Evolutionary conservation across 2,329 filamentous ascomycete species (phyloP).

Genomic region (Ascocoryne sarcoides): DNA sequence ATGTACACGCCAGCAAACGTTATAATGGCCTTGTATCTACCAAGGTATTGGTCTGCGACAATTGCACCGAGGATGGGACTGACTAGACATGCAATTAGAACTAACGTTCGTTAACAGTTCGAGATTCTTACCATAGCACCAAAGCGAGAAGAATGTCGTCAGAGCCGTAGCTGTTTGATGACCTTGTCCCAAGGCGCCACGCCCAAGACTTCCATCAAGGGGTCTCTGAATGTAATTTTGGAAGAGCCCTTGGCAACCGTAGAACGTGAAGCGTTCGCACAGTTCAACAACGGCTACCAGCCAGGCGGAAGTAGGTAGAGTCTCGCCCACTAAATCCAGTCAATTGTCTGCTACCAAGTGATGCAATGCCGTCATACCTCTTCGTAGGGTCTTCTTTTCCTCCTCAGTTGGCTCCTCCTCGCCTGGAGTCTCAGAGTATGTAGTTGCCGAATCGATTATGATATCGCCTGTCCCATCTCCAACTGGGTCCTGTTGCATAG

Average conservation of each 20-base stretch:
- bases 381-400: conserved; percentile 10
- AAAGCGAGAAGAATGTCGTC: conserved; percentile 43
- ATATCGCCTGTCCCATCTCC: conserved; percentile 1
- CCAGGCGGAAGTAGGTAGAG: conserved; percentile 10
- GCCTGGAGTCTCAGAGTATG: conserved; percentile 10
- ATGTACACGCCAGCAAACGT: conserved; percentile 38
- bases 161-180: conserved; percentile 46
- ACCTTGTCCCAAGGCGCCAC: conserved; percentile 45
- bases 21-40: conserved; percentile 54
- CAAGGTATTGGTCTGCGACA: conserved; percentile 46
- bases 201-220: conserved; percentile 12
- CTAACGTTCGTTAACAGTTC: not conserved
- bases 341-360: not conserved
- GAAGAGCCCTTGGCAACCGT: conserved; percentile 53
- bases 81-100: conserved; percentile 3
- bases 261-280: conserved; percentile 57
- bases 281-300: conserved; percentile 54
- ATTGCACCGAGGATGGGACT: conserved; percentile 35
- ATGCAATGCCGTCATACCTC: conserved; percentile 4
- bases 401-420: conserved; percentile 13
- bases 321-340: conserved; percentile 8
- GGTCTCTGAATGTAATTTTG: conserved; percentile 51
- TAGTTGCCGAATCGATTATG: conserved; percentile 3
- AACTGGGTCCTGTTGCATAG: not conserved
- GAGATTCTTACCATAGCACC: conserved; percentile 37